A percentile compares a stretch with the other conserved stretches of the same genome.
phyloP scores from a whole-genome alignment of 345 rosid species.

The Angophora floribunda region DNA sequence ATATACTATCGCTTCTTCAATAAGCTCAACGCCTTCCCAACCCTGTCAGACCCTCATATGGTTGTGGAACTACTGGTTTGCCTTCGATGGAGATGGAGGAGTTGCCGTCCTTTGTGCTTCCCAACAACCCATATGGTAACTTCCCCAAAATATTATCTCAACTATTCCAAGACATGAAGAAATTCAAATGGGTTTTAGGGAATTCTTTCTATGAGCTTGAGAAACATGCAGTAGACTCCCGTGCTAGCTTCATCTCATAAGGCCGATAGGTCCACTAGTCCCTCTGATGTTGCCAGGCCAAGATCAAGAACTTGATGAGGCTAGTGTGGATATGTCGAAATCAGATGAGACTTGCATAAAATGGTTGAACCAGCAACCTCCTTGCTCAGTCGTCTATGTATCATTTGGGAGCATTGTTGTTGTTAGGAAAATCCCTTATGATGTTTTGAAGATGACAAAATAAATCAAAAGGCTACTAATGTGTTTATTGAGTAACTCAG shows the following conservation, averaged over 20 bases:
- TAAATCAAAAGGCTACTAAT: too few species aligned
- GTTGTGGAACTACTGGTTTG: conserved; percentile 14
- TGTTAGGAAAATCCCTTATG: too few species aligned
- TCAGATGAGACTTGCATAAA: conserved; percentile 23
- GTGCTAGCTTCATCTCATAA: conserved; percentile 18
- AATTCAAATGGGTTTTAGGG: conserved; percentile 25
- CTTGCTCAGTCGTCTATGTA: conserved; percentile 23
- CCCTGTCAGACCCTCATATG: conserved; percentile 9
- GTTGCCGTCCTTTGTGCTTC: conserved; percentile 36
- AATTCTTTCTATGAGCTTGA: conserved; percentile 39
- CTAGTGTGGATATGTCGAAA: conserved; percentile 18
- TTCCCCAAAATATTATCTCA: conserved; percentile 1
- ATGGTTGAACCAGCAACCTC: conserved; percentile 22
- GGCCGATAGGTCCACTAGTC: conserved; percentile 38
- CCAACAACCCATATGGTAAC: conserved; percentile 13
- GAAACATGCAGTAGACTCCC: conserved; percentile 19
- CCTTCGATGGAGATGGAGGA: conserved; percentile 22
- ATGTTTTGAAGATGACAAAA: too few species aligned
- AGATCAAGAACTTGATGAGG: conserved; percentile 2
- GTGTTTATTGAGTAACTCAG: too few species aligned
- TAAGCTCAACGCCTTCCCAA: conserved; percentile 15
- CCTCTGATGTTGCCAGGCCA: conserved; percentile 20
- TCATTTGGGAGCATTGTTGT: conserved; percentile 41
- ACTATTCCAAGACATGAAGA: conserved; percentile 13
- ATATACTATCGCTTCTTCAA: conserved; percentile 30